Evolutionary conservation across 768 basidiomycete species (phyloP).

Genomic region (Artomyces pyxidatus): DNA sequence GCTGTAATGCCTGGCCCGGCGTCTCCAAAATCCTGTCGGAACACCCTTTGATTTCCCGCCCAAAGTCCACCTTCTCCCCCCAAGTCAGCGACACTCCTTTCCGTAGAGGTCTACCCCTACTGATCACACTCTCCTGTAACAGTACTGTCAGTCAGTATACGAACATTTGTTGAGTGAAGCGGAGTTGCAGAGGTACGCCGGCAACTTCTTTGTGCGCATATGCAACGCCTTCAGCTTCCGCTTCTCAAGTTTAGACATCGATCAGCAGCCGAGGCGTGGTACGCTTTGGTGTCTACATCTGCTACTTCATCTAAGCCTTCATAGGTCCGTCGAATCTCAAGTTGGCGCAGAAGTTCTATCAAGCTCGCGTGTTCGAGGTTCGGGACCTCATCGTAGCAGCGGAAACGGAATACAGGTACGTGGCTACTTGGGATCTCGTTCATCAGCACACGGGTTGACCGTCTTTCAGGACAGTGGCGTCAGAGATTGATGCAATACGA

Average conservation of each 20-base stretch:
- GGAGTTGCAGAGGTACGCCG: slow-evolving; percentile 47
- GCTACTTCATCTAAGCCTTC: too few species aligned
- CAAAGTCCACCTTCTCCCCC: slow-evolving; percentile 59
- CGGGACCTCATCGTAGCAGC: slow-evolving; percentile 62
- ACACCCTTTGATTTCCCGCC: slow-evolving; percentile 61
- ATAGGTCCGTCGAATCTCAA: slow-evolving; percentile 56
- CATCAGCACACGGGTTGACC: background rate
- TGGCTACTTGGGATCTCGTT: background rate
- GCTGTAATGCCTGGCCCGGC: slow-evolving; percentile 57
- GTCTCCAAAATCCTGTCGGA: slow-evolving; percentile 59
- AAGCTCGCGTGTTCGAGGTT: slow-evolving; percentile 61
- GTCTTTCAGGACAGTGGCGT: slow-evolving; percentile 43
- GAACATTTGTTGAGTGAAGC: slow-evolving; percentile 61
- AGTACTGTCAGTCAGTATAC: slow-evolving; percentile 69
- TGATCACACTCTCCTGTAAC: slow-evolving; percentile 15
- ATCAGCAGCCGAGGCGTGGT: slow-evolving; percentile 45
- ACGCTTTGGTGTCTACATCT: too few species aligned
- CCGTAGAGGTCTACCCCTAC: slow-evolving; percentile 5
- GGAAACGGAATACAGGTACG: slow-evolving; percentile 74
- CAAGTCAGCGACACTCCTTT: slow-evolving; percentile 39
- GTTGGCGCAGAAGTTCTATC: slow-evolving; percentile 72
- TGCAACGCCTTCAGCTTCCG: slow-evolving; percentile 11
- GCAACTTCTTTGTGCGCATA: slow-evolving; percentile 19
- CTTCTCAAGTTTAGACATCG: slow-evolving; percentile 37
- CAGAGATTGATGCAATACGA: slow-evolving; percentile 74